Evolutionary conservation across 2,329 filamentous ascomycete species (phyloP), one percentile per base, ranked within the genome.

Genomic region (Talaromyces funiculosus): DNA sequence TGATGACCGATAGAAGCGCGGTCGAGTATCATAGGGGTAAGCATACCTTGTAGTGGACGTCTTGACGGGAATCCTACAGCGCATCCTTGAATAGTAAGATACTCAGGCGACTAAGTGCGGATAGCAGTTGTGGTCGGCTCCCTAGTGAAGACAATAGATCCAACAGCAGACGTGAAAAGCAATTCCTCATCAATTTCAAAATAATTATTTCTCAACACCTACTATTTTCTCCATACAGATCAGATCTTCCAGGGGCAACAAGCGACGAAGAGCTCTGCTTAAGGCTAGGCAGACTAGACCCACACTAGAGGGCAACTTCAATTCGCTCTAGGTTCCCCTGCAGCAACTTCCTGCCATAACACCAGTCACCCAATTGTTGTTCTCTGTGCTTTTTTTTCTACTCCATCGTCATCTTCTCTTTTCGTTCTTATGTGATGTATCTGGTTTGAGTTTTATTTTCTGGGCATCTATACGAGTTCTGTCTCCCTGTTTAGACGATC

Each of bases 311-410:
- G 26, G 55, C 55, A 45, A 37, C 37, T 18, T 51, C 47, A 40
- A 55, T 55, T 55, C 53, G 54, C n/a, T 57, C 54, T 45, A 29
- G 3, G 14, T 57, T 57, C 54, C 54, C 54, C 54, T 57, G 54
- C 29, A 47, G 54, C 54, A 56, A 29, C 54, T 57, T 42, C 40
- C 54, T 57, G 14, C 40, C 31, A 35, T 24, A 45, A 45, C 54
- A 35, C n/a, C 24, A 31, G 22, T 29, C 43, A 55, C 29, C 31
- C 53, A 3, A 14, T 40, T 55, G 53, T 55, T 42, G 24, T 55
- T 42, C 20, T 37, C 29, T 35, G 29, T 56, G 26, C 31, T 33
- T 43, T 20, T 45, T 31, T n/a, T 47, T 35, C 5, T 45, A 24
- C 22, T 12, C 42, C 42, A 24, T 45, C 54, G 3, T 37, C 24